These are phyloP conservation scores for Limnanthes douglasii DNA, from an alignment of 345 rosid genomes.

Conservation along the genomic window DNA sequence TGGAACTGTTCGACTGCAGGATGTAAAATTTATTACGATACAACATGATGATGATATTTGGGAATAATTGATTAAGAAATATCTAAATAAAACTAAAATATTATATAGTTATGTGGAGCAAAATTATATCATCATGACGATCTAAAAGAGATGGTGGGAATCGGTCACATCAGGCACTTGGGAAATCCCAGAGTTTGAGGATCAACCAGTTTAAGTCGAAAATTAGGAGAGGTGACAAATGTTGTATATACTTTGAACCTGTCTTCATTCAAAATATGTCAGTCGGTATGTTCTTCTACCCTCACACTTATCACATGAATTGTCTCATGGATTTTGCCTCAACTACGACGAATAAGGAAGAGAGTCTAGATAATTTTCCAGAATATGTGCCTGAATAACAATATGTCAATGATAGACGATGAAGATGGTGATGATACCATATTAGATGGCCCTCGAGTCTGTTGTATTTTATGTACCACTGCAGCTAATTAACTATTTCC, in stretches of 20 bases:
- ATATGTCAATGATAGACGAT: conserved; percentile 14
- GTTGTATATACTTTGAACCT: conserved; percentile 91
- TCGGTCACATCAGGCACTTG: conserved; percentile 20
- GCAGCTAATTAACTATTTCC: too few relatives aligned
- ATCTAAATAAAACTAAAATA: conserved; percentile 94
- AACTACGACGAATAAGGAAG: conserved; percentile 24
- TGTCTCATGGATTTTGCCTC: conserved; percentile 79
- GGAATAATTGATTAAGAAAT: conserved; percentile 95
- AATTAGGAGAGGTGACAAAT: conserved; percentile 76
- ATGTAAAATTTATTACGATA: conserved; percentile 89
- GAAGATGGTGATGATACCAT: conserved; percentile 25
- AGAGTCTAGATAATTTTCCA: conserved; percentile 13
- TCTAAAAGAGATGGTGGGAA: conserved; percentile 37
- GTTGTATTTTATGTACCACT: conserved; percentile 94
- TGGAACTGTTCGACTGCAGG: conserved; percentile 36
- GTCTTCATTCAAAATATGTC: conserved; percentile 69
- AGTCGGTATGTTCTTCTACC: conserved; percentile 73
- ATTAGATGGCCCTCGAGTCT: conserved; percentile 33
- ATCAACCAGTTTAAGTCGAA: conserved; percentile 72
- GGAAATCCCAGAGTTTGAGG: conserved; percentile 22
- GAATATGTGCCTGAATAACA: conserved; percentile 22
- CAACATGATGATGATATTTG: conserved; percentile 99
- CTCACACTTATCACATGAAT: conserved; percentile 77
- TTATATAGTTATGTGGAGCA: conserved; percentile 15
- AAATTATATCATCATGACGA: conserved; percentile 7